phyloP scores from a whole-genome alignment of 1,139 yeast genomes.

The Candida labiduridarum region DNA sequence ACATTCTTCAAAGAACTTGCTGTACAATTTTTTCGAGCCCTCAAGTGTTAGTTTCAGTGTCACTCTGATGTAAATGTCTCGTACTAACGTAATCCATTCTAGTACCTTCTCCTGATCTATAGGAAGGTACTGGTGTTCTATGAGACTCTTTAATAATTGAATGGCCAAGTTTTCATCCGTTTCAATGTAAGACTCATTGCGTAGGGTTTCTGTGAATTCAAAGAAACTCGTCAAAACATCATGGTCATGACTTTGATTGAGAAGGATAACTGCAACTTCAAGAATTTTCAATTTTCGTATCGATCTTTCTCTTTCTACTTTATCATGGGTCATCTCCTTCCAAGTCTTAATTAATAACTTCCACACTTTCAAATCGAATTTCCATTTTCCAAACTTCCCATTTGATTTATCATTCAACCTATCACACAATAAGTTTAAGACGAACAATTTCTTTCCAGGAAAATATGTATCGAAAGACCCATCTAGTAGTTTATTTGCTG shows the following conservation, averaged over 20 bases:
- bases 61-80: constrained; percentile 29
- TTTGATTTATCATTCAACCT: constrained; percentile 53
- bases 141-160: constrained; percentile 16
- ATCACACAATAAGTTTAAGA: constrained; percentile 69
- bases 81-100: constrained; percentile 27
- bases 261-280: constrained; percentile 20
- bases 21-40: constrained; percentile 33
- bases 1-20: constrained; percentile 27
- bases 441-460: constrained; percentile 62
- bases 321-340: constrained; percentile 23
- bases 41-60: constrained; percentile 26
- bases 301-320: constrained; percentile 27
- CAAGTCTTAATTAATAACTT: constrained; percentile 44
- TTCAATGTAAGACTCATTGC: constrained; percentile 30
- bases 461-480: constrained; percentile 47
- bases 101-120: not conserved
- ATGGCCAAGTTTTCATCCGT: constrained; percentile 32
- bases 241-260: constrained; percentile 12
- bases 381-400: constrained; percentile 42
- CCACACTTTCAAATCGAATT: constrained; percentile 49
- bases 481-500: constrained; percentile 44
- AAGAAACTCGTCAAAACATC: constrained; percentile 20
- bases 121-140: not conserved
- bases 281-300: constrained; percentile 35
- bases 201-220: constrained; percentile 20